phyloP scores from a whole-genome alignment of 192 early-diverging fungal genomes.

The Backusella circina region DNA sequence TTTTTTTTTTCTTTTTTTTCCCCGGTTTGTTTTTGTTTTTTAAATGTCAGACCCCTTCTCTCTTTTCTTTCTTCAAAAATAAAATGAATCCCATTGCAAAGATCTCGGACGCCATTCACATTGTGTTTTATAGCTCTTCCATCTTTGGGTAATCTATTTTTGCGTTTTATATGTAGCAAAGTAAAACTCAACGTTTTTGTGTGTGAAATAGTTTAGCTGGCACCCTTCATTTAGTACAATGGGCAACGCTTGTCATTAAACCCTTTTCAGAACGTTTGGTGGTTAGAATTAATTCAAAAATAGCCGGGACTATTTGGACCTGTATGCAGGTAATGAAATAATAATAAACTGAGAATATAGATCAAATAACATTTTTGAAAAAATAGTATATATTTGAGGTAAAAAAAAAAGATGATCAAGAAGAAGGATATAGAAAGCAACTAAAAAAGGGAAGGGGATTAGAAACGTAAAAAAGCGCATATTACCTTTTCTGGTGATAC shows the following conservation, averaged over 20 bases:
- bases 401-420: neutral
- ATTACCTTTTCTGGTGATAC: slow-evolving; percentile 56
- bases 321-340: slow-evolving; percentile 43
- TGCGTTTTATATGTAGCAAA: no score
- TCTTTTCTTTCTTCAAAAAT: neutral
- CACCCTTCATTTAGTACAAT: slow-evolving; percentile 35
- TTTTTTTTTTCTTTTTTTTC: neutral
- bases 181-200: no score
- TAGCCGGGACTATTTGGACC: slow-evolving; percentile 48
- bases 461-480: slow-evolving; percentile 33
- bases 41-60: slow-evolving; percentile 1
- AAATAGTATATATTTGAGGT: slow-evolving; percentile 10
- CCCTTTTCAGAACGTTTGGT: slow-evolving; percentile 48
- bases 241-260: slow-evolving; percentile 41
- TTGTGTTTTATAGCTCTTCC: slow-evolving; percentile 13
- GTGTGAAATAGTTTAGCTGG: slow-evolving; percentile 25
- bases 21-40: neutral
- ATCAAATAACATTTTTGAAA: neutral
- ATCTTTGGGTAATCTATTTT: slow-evolving; percentile 19
- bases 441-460: neutral
- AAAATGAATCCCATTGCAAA: neutral
- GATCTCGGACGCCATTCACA: neutral
- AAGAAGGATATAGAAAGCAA: slow-evolving; percentile 5
- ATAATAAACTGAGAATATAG: neutral
- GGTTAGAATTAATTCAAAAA: slow-evolving; percentile 47